phyloP scores from a whole-genome alignment of 208 protist genomes.

The Novymonas esmeraldas region DNA sequence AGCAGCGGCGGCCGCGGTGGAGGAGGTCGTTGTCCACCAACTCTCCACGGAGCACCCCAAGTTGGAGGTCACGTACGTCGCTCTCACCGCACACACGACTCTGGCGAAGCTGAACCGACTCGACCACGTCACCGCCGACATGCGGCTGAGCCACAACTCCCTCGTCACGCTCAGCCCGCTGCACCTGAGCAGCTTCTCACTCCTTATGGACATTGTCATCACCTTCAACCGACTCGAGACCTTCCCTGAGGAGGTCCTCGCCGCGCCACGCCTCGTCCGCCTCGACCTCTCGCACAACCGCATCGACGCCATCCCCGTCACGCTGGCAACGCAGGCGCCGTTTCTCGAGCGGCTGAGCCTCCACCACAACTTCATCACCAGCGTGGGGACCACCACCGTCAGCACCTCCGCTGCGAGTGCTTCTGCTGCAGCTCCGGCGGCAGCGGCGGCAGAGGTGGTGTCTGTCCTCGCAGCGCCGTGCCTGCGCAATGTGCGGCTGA shows the following conservation, averaged over 20 bases:
- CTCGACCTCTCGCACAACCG: constrained; percentile 80
- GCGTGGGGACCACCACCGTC: constrained; percentile 36
- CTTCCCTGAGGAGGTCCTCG: constrained; percentile 67
- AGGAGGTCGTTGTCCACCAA: constrained; percentile 20
- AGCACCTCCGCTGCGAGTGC: background rate
- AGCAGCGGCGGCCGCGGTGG: constrained; percentile 8
- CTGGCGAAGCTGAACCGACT: constrained; percentile 37
- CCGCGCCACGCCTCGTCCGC: constrained; percentile 53
- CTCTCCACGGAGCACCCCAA: constrained; percentile 17
- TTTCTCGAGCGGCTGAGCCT: constrained; percentile 69
- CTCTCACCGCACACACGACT: constrained; percentile 8
- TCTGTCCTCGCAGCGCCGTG: constrained; percentile 65
- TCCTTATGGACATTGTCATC: constrained; percentile 62
- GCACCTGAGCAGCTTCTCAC: constrained; percentile 43
- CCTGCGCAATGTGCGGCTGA: constrained; percentile 70
- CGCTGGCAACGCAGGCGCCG: constrained; percentile 26
- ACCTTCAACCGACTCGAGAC: constrained; percentile 51
- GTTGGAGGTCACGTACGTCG: constrained; percentile 20
- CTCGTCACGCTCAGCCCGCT: constrained; percentile 33
- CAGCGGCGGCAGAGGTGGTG: constrained; percentile 4
- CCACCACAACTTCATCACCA: constrained; percentile 62
- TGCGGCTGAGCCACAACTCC: constrained; percentile 53
- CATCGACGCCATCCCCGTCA: constrained; percentile 54
- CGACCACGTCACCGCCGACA: constrained; percentile 9
- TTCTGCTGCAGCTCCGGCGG: background rate